Percentiles rank a stretch among this genome's conserved stretches.
Conservation (phyloP, 371 early-diverging fungal genomes). For the Zychaea mexicana region DNA sequence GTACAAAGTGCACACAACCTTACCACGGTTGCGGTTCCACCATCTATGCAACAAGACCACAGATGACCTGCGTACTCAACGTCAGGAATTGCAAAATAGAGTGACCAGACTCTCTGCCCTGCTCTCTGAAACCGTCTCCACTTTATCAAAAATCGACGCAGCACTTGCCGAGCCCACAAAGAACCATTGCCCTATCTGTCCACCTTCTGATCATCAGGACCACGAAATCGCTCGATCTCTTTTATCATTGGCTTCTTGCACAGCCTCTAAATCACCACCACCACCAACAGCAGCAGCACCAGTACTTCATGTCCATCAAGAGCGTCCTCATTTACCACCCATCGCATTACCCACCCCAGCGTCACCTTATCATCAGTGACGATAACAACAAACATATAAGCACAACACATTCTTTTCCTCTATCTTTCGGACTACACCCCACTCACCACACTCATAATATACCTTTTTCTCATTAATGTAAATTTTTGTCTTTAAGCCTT, state of each 20-base stretch:
- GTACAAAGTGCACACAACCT: slow-evolving; percentile 3
- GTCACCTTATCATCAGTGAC: slow-evolving; percentile 4
- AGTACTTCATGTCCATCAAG: not conserved
- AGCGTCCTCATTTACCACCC: slow-evolving; percentile 14
- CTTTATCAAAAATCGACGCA: slow-evolving; percentile 53
- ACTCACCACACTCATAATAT: not conserved
- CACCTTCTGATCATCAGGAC: slow-evolving; percentile 15
- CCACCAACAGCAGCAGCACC: no score
- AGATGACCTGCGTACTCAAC: slow-evolving; percentile 38
- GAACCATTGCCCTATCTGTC: slow-evolving; percentile 14
- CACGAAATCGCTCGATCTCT: slow-evolving; percentile 27
- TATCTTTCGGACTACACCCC: not conserved
- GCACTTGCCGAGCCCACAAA: slow-evolving; percentile 30
- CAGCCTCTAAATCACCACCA: slow-evolving; percentile 13
- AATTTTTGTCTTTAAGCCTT: no score
- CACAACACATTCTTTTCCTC: not conserved
- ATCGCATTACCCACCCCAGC: slow-evolving; percentile 6
- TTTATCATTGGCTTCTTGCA: slow-evolving; percentile 21
- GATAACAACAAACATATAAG: no score
- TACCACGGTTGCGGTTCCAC: slow-evolving; percentile 6
- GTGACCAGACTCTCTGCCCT: slow-evolving; percentile 54
- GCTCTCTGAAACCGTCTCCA: slow-evolving; percentile 54
- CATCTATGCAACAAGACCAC: slow-evolving; percentile 6
- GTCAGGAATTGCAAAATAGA: slow-evolving; percentile 57
- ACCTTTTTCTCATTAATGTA: no score